These are phyloP conservation scores for Trichoderma semiorbis DNA, from an alignment of 2,329 filamentous ascomycete genomes.

Conservation along the genomic window DNA sequence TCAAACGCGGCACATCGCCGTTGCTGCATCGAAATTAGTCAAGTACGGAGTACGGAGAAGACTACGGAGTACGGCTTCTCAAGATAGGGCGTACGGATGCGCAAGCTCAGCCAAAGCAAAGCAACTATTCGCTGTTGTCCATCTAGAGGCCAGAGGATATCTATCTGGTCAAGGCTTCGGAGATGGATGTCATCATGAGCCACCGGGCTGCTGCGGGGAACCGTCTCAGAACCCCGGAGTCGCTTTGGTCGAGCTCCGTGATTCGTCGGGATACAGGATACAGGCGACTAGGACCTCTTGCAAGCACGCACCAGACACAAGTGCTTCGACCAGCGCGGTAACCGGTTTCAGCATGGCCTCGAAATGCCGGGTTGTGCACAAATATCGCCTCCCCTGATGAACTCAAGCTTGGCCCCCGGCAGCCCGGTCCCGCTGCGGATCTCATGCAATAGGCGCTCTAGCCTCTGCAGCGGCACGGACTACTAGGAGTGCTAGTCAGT, in stretches of 20 bases:
- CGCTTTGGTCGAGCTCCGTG: neutral
- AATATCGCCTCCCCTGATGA: conserved; percentile 12
- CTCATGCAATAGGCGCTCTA: conserved; percentile 13
- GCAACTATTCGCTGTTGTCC: neutral
- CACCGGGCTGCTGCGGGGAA: conserved; percentile 15
- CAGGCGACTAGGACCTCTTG: neutral
- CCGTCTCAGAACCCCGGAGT: neutral
- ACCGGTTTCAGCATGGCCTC: neutral
- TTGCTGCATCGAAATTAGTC: neutral
- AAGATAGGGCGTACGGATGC: conserved; percentile 1
- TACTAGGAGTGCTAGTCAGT: neutral
- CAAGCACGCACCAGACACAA: neutral
- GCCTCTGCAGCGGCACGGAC: neutral
- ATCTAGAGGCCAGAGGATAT: neutral
- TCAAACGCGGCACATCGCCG: neutral
- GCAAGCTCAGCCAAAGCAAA: neutral
- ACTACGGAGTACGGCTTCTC: neutral
- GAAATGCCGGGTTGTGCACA: conserved; percentile 1
- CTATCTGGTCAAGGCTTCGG: neutral
- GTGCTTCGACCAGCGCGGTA: neutral
- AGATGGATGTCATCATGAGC: conserved; percentile 22
- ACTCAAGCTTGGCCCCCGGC: conserved; percentile 4
- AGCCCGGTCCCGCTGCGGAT: conserved; percentile 14
- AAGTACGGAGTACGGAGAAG: too few relatives aligned
- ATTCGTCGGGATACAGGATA: neutral